A percentile compares a stretch with the other conserved stretches of the same genome.
These are phyloP conservation scores for Sarocladiaceae sp. DNA, from an alignment of 2,329 filamentous ascomycete genomes.

Conservation along the genomic window DNA sequence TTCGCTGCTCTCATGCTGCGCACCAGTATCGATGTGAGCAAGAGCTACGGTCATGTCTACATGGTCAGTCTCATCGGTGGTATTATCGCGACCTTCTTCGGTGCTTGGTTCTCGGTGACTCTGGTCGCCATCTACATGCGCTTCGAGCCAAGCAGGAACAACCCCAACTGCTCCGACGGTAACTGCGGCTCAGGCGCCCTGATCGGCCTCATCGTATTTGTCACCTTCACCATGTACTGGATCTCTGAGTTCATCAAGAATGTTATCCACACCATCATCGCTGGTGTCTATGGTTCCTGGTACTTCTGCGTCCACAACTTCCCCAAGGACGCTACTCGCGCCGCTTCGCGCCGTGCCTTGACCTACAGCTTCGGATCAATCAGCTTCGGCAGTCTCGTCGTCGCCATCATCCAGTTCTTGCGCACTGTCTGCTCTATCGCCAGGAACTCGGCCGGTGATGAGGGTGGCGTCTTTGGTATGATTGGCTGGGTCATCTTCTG, in stretches of 20 bases:
- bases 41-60: constrained; percentile 79
- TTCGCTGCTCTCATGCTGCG: constrained; percentile 88
- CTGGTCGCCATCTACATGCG: constrained; percentile 81
- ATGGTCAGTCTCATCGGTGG: constrained; percentile 80
- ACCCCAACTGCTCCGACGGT: constrained; percentile 47
- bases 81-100: constrained; percentile 66
- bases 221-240: constrained; percentile 92
- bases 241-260: constrained; percentile 92
- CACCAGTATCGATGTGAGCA: constrained; percentile 78
- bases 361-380: constrained; percentile 94
- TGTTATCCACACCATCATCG: constrained; percentile 80
- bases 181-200: constrained; percentile 71
- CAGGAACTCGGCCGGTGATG: constrained; percentile 52
- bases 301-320: constrained; percentile 72
- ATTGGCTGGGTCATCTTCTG: constrained; percentile 63
- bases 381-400: constrained; percentile 74
- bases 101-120: constrained; percentile 80
- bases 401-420: constrained; percentile 81
- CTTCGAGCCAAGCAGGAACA: constrained; percentile 59
- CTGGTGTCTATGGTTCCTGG: constrained; percentile 88
- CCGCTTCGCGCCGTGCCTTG: constrained; percentile 72
- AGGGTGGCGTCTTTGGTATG: constrained; percentile 68
- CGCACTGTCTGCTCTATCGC: constrained; percentile 79
- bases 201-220: constrained; percentile 76
- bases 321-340: constrained; percentile 72